phyloP scores from a whole-genome alignment of 805 yeast species.

The Metschnikowia continentalis region DNA sequence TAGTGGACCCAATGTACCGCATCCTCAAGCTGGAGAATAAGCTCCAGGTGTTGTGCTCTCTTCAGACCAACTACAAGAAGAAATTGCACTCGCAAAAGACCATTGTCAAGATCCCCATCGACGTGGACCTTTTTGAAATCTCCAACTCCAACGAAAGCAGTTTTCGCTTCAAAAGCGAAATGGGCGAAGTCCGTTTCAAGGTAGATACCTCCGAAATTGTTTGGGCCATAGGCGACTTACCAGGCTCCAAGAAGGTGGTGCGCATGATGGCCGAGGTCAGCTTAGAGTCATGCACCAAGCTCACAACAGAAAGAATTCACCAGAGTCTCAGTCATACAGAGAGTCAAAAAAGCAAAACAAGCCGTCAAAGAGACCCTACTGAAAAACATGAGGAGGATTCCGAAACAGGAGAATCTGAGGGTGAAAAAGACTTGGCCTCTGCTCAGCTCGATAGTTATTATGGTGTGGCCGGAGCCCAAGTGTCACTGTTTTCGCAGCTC shows the following conservation, averaged over 20 bases:
- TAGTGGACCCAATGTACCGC: slow-evolving; percentile 37
- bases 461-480: slow-evolving; percentile 35
- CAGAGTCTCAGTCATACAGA: not conserved
- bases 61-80: slow-evolving; percentile 33
- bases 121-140: slow-evolving; percentile 31
- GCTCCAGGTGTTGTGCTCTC: slow-evolving; percentile 33
- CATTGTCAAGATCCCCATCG: slow-evolving; percentile 30
- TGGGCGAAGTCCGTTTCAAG: slow-evolving; percentile 68
- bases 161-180: slow-evolving; percentile 48
- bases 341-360: not conserved
- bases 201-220: slow-evolving; percentile 64
- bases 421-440: not conserved
- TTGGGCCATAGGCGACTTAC: slow-evolving; percentile 68
- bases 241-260: slow-evolving; percentile 49
- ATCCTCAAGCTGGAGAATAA: slow-evolving; percentile 19
- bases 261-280: slow-evolving; percentile 54
- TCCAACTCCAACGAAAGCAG: slow-evolving; percentile 10
- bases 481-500: slow-evolving; percentile 22
- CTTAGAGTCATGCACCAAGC: slow-evolving; percentile 1
- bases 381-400: too few relatives aligned
- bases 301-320: slow-evolving; percentile 1
- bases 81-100: slow-evolving; percentile 31
- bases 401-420: not conserved
- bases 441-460: slow-evolving; percentile 23
- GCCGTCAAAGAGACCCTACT: too few relatives aligned